Percentiles rank a stretch among this genome's conserved stretches.
These are phyloP conservation scores for Crucihimalaya himalaica DNA, from an alignment of 345 rosid species.

Conservation along the genomic window DNA sequence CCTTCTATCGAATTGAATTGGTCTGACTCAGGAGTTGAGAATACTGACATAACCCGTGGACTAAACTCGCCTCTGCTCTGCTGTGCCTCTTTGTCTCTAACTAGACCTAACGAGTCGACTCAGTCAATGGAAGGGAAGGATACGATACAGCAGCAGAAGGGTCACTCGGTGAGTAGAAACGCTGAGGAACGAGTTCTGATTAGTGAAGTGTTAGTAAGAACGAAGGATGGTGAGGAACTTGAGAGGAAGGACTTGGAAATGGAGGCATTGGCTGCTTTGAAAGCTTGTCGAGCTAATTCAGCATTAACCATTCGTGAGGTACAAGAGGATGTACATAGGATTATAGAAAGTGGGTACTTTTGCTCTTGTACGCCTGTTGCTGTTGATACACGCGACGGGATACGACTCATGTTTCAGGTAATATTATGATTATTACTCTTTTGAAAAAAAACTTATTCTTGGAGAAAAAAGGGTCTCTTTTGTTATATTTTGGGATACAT, in stretches of 20 bases:
- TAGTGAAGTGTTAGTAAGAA: slow-evolving; percentile 87
- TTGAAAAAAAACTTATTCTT: background rate
- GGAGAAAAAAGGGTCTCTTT: background rate
- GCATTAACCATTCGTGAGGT: slow-evolving; percentile 84
- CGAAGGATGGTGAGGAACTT: slow-evolving; percentile 90
- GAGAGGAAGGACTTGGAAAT: slow-evolving; percentile 89
- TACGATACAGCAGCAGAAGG: slow-evolving; percentile 47
- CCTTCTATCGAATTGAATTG: slow-evolving; percentile 24
- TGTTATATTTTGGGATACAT: slow-evolving; percentile 15
- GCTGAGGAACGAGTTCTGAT: slow-evolving; percentile 88
- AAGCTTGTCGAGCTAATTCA: slow-evolving; percentile 83
- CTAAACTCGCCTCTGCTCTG: slow-evolving; percentile 49
- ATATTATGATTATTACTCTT: background rate
- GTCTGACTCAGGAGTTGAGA: slow-evolving; percentile 3
- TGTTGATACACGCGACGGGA: slow-evolving; percentile 91
- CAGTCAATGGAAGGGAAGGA: slow-evolving; percentile 44
- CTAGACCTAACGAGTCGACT: slow-evolving; percentile 40
- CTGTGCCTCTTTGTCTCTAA: slow-evolving; percentile 55
- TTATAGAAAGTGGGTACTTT: slow-evolving; percentile 85
- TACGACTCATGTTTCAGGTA: slow-evolving; percentile 85
- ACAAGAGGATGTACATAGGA: slow-evolving; percentile 92
- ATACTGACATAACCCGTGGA: background rate
- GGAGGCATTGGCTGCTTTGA: slow-evolving; percentile 81
- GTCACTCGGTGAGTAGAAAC: slow-evolving; percentile 48
- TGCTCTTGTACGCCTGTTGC: slow-evolving; percentile 90